A percentile compares a stretch with the other conserved stretches of the same genome.
These are phyloP conservation scores for Penicillium fimorum DNA, from an alignment of 495 filamentous ascomycete genomes.

Conservation along the genomic window DNA sequence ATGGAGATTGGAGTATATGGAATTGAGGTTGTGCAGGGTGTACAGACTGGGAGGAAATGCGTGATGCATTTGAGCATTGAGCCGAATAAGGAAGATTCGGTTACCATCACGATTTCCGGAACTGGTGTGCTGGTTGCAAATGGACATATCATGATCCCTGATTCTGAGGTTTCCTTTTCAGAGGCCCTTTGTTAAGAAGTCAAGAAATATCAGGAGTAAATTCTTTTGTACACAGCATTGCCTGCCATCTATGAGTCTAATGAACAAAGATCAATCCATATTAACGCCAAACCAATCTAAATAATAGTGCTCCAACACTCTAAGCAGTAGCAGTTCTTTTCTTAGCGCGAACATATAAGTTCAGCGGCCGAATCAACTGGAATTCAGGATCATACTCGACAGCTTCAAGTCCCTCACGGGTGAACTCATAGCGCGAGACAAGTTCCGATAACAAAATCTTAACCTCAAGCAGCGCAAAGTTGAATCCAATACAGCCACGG, in stretches of 20 bases:
- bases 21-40: constrained; percentile 3
- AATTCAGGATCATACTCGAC: constrained; percentile 58
- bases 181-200: too few species aligned
- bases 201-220: not conserved
- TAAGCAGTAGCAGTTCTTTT: constrained; percentile 3
- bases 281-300: not conserved
- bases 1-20: not conserved
- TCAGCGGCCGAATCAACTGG: constrained; percentile 51
- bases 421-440: constrained; percentile 53
- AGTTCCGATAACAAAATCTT: constrained; percentile 51
- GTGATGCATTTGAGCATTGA: constrained; percentile 1
- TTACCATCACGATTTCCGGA: constrained; percentile 1
- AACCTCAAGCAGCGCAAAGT: constrained; percentile 56
- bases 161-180: not conserved
- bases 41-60: constrained; percentile 5
- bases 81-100: not conserved
- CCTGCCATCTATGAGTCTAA: constrained; percentile 1
- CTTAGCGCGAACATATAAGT: constrained; percentile 51
- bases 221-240: constrained; percentile 1
- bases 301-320: not conserved
- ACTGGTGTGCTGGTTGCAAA: constrained; percentile 2
- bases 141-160: not conserved
- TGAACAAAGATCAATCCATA: not conserved
- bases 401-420: constrained; percentile 34
- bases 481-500: constrained; percentile 56